Conservation (phyloP, 345 rosid species). For the Rhodamnia argentea region DNA sequence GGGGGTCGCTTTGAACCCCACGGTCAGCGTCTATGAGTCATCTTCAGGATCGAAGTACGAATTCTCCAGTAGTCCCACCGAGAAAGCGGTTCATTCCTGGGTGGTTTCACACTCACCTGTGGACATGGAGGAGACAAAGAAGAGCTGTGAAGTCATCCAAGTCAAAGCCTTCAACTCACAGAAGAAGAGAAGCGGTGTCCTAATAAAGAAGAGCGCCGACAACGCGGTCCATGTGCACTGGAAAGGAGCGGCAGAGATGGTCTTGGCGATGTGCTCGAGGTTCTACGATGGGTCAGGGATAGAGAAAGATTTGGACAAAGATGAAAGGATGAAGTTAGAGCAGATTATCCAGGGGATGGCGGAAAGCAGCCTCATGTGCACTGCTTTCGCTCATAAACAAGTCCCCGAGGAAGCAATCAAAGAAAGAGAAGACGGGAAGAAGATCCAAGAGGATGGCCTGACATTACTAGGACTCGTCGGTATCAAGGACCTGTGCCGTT, state of each 20-base stretch:
- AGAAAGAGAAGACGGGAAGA: neutral
- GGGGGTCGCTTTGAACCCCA: conserved; percentile 62
- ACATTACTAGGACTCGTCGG: conserved; percentile 56
- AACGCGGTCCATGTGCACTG: conserved; percentile 37
- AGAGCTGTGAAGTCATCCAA: conserved; percentile 20
- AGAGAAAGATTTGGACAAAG: conserved; percentile 13
- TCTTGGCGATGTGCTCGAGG: conserved; percentile 53
- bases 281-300: conserved; percentile 37
- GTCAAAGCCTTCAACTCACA: conserved; percentile 57
- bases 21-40: conserved; percentile 31
- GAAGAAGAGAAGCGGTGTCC: conserved; percentile 56
- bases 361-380: conserved; percentile 56
- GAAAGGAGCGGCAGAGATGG: conserved; percentile 80
- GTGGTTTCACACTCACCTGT: conserved; percentile 29
- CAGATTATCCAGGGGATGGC: conserved; percentile 53
- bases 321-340: conserved; percentile 17
- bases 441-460: conserved; percentile 30
- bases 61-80: conserved; percentile 56
- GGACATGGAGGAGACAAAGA: conserved; percentile 27
- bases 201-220: conserved; percentile 23
- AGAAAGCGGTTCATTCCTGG: conserved; percentile 71
- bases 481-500: conserved; percentile 62
- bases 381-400: conserved; percentile 57
- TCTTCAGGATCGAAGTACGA: conserved; percentile 17
- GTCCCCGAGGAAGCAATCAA: conserved; percentile 5